Evolutionary conservation across 2,329 filamentous ascomycete species (phyloP).

Genomic region (Zalaria obscura): DNA sequence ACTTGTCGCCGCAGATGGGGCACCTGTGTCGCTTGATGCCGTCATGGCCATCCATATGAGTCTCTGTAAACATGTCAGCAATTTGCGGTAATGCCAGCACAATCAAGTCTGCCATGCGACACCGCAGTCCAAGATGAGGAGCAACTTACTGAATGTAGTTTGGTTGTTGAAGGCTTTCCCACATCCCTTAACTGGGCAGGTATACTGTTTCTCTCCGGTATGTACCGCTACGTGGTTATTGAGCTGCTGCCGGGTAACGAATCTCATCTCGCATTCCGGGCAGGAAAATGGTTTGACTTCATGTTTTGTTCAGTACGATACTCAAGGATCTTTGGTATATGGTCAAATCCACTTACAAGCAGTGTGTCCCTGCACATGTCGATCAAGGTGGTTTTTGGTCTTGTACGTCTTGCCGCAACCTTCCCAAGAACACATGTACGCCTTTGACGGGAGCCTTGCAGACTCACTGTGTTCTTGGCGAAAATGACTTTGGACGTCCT

Average conservation of each 20-base stretch:
- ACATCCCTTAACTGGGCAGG: slow-evolving; percentile 35
- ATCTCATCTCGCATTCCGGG: slow-evolving; percentile 38
- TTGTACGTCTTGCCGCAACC: slow-evolving; percentile 42
- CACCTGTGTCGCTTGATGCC: too few species aligned
- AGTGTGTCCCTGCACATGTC: slow-evolving; percentile 52
- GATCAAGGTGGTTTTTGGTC: slow-evolving; percentile 48
- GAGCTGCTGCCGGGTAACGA: slow-evolving; percentile 54
- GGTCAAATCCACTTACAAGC: slow-evolving; percentile 17
- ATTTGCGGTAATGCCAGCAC: too few species aligned
- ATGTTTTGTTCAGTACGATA: neutral
- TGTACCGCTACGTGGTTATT: slow-evolving; percentile 55
- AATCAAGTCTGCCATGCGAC: too few species aligned
- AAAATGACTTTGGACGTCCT: slow-evolving; percentile 39
- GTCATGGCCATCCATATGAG: too few species aligned
- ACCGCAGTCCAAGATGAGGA: too few species aligned
- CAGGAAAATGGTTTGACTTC: slow-evolving; percentile 21
- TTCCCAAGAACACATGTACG: slow-evolving; percentile 41
- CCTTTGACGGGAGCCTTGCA: slow-evolving; percentile 31
- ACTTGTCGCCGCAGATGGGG: too few species aligned
- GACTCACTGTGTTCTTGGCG: slow-evolving; percentile 26
- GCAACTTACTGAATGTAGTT: slow-evolving; percentile 33
- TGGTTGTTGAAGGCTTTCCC: slow-evolving; percentile 51
- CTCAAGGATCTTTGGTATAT: neutral
- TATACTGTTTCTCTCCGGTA: slow-evolving; percentile 49
- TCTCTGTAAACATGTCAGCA: too few species aligned